Percentiles rank a stretch among this genome's conserved stretches.
Evolutionary conservation across 805 yeast genomes (phyloP).

Genomic region (Candida pini): DNA sequence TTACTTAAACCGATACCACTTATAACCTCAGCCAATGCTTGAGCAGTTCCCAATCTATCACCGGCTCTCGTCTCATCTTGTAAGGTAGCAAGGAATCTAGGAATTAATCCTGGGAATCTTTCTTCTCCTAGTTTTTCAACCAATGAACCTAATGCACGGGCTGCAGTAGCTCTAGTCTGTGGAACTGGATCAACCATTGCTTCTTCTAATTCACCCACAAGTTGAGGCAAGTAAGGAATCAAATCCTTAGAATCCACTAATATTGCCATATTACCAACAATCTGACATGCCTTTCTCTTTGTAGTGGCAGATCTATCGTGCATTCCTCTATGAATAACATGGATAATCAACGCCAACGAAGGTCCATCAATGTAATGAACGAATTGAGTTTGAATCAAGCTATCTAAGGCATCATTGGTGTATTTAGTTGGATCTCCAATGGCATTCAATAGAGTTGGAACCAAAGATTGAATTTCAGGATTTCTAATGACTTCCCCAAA

Average conservation of each 20-base stretch:
- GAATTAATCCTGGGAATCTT: constrained; percentile 85
- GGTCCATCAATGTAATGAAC: constrained; percentile 99
- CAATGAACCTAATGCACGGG: constrained; percentile 92
- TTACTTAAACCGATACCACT: constrained; percentile 86
- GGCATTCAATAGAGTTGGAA: constrained; percentile 81
- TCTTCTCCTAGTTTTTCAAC: constrained; percentile 97
- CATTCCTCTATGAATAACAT: constrained; percentile 94
- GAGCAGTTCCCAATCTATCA: constrained; percentile 95
- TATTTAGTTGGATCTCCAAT: constrained; percentile 92
- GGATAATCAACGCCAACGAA: constrained; percentile 88
- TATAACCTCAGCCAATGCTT: constrained; percentile 89
- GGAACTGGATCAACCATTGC: constrained; percentile 99
- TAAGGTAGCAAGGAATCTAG: constrained; percentile 68
- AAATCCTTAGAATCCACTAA: constrained; percentile 85
- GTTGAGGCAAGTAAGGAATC: constrained; percentile 70
- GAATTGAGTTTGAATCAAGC: constrained; percentile 82
- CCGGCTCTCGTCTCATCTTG: constrained; percentile 77
- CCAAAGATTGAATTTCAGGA: constrained; percentile 92
- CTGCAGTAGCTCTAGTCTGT: constrained; percentile 93
- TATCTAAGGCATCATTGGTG: constrained; percentile 84
- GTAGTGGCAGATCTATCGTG: constrained; percentile 89
- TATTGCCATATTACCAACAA: constrained; percentile 98
- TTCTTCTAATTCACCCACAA: constrained; percentile 76
- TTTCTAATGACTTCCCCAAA: constrained; percentile 97
- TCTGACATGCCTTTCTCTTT: constrained; percentile 91